Evolutionary conservation across 768 basidiomycete genomes (phyloP), one percentile per base, ranked within the genome.

Genomic region (Mycena albidolilacea): DNA sequence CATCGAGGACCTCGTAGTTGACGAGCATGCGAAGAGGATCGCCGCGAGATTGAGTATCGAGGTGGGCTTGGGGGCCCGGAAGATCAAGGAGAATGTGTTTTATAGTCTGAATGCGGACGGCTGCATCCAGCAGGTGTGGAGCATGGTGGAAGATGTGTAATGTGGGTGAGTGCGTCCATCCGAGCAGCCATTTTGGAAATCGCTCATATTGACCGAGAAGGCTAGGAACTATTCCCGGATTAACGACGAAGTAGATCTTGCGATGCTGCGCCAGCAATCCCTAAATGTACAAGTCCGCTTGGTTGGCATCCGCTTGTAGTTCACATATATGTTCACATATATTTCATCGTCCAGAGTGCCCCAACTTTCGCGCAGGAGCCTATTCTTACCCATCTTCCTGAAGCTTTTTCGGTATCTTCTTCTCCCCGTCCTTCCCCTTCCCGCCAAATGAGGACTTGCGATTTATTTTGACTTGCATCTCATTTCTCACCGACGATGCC

Each of bases 71-170:
- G 55, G 55, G 65, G 55, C 52, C 23, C 39, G 55, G 55, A 67
- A 21, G 54, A 67, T 67, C 41, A 67, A 55, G 41, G 65, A 67
- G 65, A 67, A 67, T 55, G 65, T 67, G 65, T 67, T 67, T 67
- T 67, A 67, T 57, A 44, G 52, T 58, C 55, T 67, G 54, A 67
- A 67, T 58, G 65, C 52, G 43, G 65, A 67, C 21, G 65, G 65
- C 54, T 19, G 55, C 41, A 67, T 67, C 65, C 65, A 67, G 65
- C 65, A 67, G 55, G 65, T 67, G 52, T 67, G 65, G 65, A 67
- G 65, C 65, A 67, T 67, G 65, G 55, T 67, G 55, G 65, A 67
- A 58, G 65, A 55, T 57, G 55, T 58, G 55, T 67, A 55, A 67
- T 57, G 46, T 67, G 65, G 65, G 65, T 58, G 55, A 67, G 55